Base-by-base conservation (phyloP, 2,329 filamentous ascomycete genomes). In the Lachnellula hyalina region DNA sequence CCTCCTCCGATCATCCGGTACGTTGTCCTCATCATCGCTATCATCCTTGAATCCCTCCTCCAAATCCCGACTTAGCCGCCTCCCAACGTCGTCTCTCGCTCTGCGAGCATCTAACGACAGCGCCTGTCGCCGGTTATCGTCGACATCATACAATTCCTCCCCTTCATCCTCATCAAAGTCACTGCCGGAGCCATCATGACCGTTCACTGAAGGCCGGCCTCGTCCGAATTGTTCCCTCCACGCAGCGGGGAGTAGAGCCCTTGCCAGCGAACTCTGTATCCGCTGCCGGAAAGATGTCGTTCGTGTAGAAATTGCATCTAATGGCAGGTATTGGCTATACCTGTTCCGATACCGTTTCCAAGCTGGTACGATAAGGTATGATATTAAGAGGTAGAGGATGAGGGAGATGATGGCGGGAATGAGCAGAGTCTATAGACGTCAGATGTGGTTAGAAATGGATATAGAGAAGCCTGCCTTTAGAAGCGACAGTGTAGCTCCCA, bases 1-100 rank as follows among this genome's bases (percentile, higher is more conserved):
- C 34, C 56, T 53, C 12, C 32, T 51, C 32, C 42, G 51, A 21
- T 54, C 47, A 15, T 56, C 55, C 11, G 47, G 17, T 21, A 32
- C 36, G 28, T 52, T 62, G 9, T 63, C 63, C 25, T 84, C 82
- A 38, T 86, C 83, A 53, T 86, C 83, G 67, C 86, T 89, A 63
- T 88, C 85, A 68, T 89, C 86, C 71, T 82, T 81, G 67, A 90
- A 90, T 0, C 85, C 86, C 65, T 86, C 80, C 69, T 93, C 89
- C 50, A 93, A 71, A 63, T 96, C 90, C 72, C 90, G 78, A 69
- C 89, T 93, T 58, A 96, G 66, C 59, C 90, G 78, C 62, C 82
- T 75, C 47, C 76, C 77, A 57, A 83, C 80, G 46, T 72, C 71
- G 47, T 67, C 64, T 52, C 75, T 60, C 65, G 64, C 69, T 67